Conservation (phyloP, 73 alveolate species). For the Paramecium sonneborni region DNA sequence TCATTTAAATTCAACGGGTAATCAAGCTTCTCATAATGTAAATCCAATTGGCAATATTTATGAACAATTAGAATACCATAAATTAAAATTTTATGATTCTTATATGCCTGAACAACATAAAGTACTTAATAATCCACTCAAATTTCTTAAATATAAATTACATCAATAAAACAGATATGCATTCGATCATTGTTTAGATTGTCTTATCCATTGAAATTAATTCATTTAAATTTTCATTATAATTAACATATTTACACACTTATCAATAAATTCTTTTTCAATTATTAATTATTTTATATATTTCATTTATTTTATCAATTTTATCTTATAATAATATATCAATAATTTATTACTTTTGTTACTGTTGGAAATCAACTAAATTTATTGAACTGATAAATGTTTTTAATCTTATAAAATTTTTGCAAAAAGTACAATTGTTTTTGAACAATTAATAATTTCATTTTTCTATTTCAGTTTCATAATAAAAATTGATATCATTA, state of each 20-base stretch:
- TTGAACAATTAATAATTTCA: background rate
- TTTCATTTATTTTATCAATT: too few species aligned
- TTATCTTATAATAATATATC: too few species aligned
- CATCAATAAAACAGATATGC: conserved; percentile 16
- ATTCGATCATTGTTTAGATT: conserved; percentile 3
- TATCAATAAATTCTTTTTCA: too few species aligned
- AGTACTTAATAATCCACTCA: background rate
- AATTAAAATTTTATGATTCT: conserved; percentile 30
- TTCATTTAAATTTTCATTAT: background rate
- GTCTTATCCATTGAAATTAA: background rate
- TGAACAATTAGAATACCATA: conserved; percentile 43
- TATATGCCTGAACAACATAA: conserved; percentile 20
- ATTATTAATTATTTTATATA: too few species aligned
- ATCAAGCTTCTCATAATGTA: background rate
- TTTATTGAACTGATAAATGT: too few species aligned
- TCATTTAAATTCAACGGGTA: background rate
- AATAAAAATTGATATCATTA: background rate
- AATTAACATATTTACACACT: background rate
- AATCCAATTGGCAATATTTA: conserved; percentile 13
- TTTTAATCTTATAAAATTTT: too few species aligned
- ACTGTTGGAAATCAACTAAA: too few species aligned
- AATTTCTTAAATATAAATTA: background rate
- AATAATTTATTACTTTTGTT: too few species aligned
- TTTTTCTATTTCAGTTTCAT: background rate
- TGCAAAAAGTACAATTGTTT: too few species aligned